Base-by-base conservation (phyloP, 2,329 filamentous ascomycete species). In the Sodiomyces alkalinus region DNA sequence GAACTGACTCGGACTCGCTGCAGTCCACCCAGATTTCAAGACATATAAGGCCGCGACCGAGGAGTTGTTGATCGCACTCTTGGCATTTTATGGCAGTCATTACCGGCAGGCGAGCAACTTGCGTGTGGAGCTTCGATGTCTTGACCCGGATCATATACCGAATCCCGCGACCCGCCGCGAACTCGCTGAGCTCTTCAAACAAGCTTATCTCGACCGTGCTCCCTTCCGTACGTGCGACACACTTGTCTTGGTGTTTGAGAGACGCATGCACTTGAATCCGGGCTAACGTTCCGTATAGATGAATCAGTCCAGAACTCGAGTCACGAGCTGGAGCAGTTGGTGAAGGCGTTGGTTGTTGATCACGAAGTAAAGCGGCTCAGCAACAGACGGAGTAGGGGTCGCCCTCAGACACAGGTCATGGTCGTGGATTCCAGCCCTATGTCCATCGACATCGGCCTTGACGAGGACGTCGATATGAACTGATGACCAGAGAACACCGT, bases 61-160 rank as follows among this genome's bases (percentile, higher is more conserved):
- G 10, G 12, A 31, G 15, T 22, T 42, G 10, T 34, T 40, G 16
- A 30, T 34, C 11, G 39, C 39, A 4, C 28, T 42, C 7, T 27
- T 41, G n/a, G 34, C 37, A 15, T 42, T 40, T 19, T 42, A 42
- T 31, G 35, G 38, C 6, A 31, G 38, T 17, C 26, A 36, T 20
- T 42, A 40, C 27, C 30, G 40, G n/a, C 37, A 33, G 17, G 29
- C 33, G 4, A 33, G 28, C 13, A 32, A 33, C 5, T 30, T 42
- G 12, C 33, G 34, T 16, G 31, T 33, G 18, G 30, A 26, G 12
- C 20, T 39, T n/a, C 29, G 34, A 11, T 27, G 29, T 17, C 17
- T 23, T 19, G 18, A 19, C 22, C 19, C 31, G 3, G 32, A 17
- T 2, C 14, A 19, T 8, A 20, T 27, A 8, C 17, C 27, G 7